Evolutionary conservation across 2,329 filamentous ascomycete species (phyloP).

Genomic region (Ophiostoma himal-ulmi): DNA sequence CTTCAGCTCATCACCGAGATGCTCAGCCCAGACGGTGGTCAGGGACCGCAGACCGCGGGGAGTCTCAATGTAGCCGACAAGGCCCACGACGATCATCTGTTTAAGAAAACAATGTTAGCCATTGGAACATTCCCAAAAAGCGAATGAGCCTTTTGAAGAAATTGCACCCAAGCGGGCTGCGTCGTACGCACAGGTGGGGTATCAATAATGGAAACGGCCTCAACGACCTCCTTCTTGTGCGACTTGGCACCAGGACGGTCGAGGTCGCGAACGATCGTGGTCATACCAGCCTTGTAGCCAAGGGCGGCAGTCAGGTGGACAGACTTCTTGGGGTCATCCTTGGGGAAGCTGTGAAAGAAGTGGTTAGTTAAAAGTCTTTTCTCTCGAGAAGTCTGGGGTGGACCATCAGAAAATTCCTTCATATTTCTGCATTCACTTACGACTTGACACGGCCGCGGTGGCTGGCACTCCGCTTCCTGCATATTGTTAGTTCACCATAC

Average conservation of each 20-base stretch:
- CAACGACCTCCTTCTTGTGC: constrained; percentile 97
- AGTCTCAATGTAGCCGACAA: constrained; percentile 99
- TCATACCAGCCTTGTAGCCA: constrained; percentile 99
- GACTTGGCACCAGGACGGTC: constrained; percentile 98
- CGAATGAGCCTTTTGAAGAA: constrained; percentile 12
- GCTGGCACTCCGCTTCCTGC: constrained; percentile 28
- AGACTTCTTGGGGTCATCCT: constrained; percentile 99
- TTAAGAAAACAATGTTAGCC: constrained; percentile 55
- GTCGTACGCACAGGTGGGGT: constrained; percentile 91
- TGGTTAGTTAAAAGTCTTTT: constrained; percentile 17
- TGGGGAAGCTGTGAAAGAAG: constrained; percentile 73
- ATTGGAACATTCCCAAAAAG: constrained; percentile 50
- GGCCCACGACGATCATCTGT: constrained; percentile 99
- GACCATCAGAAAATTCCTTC: constrained; percentile 5
- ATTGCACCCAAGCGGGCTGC: constrained; percentile 62
- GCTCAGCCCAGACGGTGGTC: constrained; percentile 99
- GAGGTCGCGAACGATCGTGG: constrained; percentile 97
- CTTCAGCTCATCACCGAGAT: constrained; percentile 97
- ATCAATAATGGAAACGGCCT: constrained; percentile 82
- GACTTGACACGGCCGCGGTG: constrained; percentile 70
- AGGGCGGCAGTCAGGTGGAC: constrained; percentile 96
- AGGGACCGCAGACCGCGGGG: constrained; percentile 98
- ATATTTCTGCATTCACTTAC: constrained; percentile 50
- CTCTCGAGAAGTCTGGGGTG: constrained; percentile 7
- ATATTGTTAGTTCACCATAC: constrained; percentile 23